These are phyloP conservation scores for Phyllosticta citribraziliensis DNA, from an alignment of 2,329 filamentous ascomycete species.

Conservation along the genomic window DNA sequence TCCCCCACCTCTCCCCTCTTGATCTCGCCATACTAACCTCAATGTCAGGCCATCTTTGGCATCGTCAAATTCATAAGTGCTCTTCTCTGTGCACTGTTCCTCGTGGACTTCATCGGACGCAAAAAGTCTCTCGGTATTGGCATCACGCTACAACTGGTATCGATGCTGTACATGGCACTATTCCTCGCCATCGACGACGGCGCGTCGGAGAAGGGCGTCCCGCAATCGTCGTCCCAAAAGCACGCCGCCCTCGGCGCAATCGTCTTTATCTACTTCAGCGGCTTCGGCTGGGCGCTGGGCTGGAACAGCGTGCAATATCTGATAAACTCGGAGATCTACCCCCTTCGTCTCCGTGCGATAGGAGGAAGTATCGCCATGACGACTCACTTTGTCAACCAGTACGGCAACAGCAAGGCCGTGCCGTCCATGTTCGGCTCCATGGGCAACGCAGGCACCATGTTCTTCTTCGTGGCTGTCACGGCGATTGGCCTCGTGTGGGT, in stretches of 20 bases:
- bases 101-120: constrained; percentile 69
- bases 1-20: too few relatives aligned
- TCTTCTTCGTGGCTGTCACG: constrained; percentile 63
- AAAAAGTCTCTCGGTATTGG: constrained; percentile 47
- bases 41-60: constrained; percentile 53
- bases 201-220: constrained; percentile 39
- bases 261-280: constrained; percentile 53
- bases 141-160: constrained; percentile 37
- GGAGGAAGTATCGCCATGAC: constrained; percentile 66
- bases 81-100: constrained; percentile 62
- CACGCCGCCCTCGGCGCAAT: constrained; percentile 53
- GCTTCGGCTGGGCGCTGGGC: constrained; percentile 30
- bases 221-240: constrained; percentile 40
- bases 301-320: constrained; percentile 75
- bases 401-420: constrained; percentile 65
- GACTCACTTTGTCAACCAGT: constrained; percentile 70
- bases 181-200: constrained; percentile 51
- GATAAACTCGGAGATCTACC: constrained; percentile 68
- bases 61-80: constrained; percentile 62
- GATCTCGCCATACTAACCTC: too few relatives aligned
- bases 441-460: constrained; percentile 59
- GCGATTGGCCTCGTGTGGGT: constrained; percentile 60
- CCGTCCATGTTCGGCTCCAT: constrained; percentile 62
- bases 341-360: constrained; percentile 61
- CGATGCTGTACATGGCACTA: constrained; percentile 47